Evolutionary conservation across 305 asterid genomes (phyloP).

Genomic region (Fraxinus angustifolia): DNA sequence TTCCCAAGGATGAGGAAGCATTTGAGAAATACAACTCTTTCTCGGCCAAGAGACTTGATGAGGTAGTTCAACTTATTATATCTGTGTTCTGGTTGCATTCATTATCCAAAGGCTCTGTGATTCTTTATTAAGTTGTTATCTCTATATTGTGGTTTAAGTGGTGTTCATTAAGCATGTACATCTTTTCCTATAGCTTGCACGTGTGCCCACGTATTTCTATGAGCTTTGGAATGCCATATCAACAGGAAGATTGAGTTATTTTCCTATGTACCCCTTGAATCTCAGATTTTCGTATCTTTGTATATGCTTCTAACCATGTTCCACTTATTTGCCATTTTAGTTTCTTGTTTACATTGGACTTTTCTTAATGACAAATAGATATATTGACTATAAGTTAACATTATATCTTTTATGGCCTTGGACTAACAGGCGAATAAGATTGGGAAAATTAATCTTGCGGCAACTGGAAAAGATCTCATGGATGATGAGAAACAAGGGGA

Average conservation of each 20-base stretch:
- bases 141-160: constrained; percentile 5
- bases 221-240: constrained; percentile 5
- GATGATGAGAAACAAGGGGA: constrained; percentile 97
- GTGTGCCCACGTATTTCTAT: constrained; percentile 9
- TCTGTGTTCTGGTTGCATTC: constrained; percentile 19
- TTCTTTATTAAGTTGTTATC: background rate
- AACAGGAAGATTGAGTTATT: constrained; percentile 4
- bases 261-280: constrained; percentile 1
- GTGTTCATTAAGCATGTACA: background rate
- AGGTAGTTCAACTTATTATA: constrained; percentile 47
- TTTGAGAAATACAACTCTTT: constrained; percentile 72
- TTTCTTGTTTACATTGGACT: background rate
- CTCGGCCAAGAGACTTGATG: constrained; percentile 86
- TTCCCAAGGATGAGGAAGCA: constrained; percentile 95
- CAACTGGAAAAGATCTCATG: constrained; percentile 99
- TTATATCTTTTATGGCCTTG: constrained; percentile 20
- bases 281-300: background rate
- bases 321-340: background rate
- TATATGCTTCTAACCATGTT: background rate
- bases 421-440: constrained; percentile 81
- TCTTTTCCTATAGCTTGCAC: constrained; percentile 9
- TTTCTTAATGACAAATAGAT: constrained; percentile 14
- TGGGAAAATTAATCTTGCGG: constrained; percentile 98
- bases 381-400: background rate
- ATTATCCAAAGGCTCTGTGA: constrained; percentile 2